phyloP scores from a whole-genome alignment of 345 rosid species.

The Luvunga scandens region DNA sequence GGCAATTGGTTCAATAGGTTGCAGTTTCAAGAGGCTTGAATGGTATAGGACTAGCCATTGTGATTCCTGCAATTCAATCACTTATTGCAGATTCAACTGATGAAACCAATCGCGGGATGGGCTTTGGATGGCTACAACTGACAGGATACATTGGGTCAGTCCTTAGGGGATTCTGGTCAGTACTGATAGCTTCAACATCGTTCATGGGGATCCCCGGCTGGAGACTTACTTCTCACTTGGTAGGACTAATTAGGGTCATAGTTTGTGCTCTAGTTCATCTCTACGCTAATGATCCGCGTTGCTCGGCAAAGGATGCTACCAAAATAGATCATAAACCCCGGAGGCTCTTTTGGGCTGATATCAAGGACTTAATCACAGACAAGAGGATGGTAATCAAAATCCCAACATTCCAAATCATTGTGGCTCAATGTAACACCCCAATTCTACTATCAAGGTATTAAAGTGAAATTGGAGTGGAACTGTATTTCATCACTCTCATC shows the following conservation, averaged over 20 bases:
- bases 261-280: constrained; percentile 53
- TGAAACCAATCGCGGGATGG: constrained; percentile 66
- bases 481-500: too few species aligned
- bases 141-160: constrained; percentile 60
- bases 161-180: constrained; percentile 49
- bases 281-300: constrained; percentile 65
- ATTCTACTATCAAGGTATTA: too few species aligned
- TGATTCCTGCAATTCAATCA: constrained; percentile 57
- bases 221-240: constrained; percentile 69
- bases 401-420: constrained; percentile 61
- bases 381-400: constrained; percentile 49
- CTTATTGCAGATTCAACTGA: constrained; percentile 78
- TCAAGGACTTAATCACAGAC: constrained; percentile 40
- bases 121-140: constrained; percentile 79
- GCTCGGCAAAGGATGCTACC: not conserved
- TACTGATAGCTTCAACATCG: constrained; percentile 59
- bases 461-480: too few species aligned
- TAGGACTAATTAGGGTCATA: constrained; percentile 51
- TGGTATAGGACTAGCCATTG: constrained; percentile 67
- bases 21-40: constrained; percentile 70
- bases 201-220: constrained; percentile 72
- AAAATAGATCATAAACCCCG: too few species aligned
- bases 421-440: too few species aligned
- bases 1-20: constrained; percentile 31
- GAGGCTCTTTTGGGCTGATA: constrained; percentile 37